Conservation (phyloP, 192 early-diverging fungal species). For the Chytriomyces sp. region DNA sequence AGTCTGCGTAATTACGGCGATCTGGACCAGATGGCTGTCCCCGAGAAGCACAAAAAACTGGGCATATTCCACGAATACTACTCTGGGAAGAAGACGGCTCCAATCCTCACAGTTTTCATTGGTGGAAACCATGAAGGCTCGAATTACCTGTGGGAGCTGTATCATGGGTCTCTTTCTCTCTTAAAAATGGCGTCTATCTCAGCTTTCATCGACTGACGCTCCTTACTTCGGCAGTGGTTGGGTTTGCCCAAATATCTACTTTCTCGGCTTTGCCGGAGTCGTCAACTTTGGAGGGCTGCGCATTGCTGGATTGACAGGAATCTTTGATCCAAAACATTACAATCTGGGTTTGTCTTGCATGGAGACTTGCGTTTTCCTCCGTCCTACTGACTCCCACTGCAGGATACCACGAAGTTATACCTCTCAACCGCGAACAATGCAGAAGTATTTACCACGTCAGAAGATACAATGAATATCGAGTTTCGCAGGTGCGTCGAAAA, state of each 20-base stretch:
- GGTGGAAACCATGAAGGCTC: conserved; percentile 99
- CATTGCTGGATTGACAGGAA: conserved; percentile 93
- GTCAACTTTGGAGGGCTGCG: conserved; percentile 86
- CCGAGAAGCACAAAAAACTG: conserved; percentile 81
- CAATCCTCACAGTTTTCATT: conserved; percentile 90
- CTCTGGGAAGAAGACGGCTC: conserved; percentile 76
- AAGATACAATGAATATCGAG: conserved; percentile 79
- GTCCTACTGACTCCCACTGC: background rate
- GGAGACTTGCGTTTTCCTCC: background rate
- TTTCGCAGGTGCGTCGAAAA: conserved; percentile 61
- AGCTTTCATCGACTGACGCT: background rate
- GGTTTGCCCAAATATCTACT: conserved; percentile 93
- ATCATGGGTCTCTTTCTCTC: conserved; percentile 36
- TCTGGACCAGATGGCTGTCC: conserved; percentile 79
- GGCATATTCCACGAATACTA: conserved; percentile 96
- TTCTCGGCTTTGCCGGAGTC: conserved; percentile 84
- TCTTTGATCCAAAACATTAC: conserved; percentile 70
- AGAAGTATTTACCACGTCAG: conserved; percentile 87
- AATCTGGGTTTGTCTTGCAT: background rate
- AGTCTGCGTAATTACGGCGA: conserved; percentile 85
- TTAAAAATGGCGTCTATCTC: conserved; percentile 1
- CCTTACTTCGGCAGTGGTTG: conserved; percentile 88
- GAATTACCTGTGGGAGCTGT: conserved; percentile 95
- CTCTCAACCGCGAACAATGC: conserved; percentile 69
- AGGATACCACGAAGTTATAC: conserved; percentile 79